Base-by-base conservation (phyloP, 2,329 filamentous ascomycete species). In the Phoma sp. region DNA sequence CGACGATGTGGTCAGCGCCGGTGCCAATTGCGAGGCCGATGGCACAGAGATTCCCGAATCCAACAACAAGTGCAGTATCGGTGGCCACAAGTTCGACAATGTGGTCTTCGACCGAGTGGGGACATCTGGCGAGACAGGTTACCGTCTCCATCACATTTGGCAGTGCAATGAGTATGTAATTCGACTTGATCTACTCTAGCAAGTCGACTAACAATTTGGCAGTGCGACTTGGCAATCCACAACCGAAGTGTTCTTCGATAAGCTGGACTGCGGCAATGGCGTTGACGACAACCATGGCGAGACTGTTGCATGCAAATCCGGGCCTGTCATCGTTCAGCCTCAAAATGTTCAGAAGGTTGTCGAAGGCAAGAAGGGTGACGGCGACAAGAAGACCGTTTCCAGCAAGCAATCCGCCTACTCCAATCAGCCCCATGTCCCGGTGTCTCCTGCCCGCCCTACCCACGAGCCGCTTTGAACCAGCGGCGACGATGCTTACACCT, bases 61-160 rank as follows among this genome's bases (percentile, higher is more conserved):
- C 33, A 55, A 49, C 44, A 65, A 62, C 47, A 58, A 60, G 32
- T 73, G 70, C 52, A 47, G 54, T 30, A 52, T 57, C 4, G 51
- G 46, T 2, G 60, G 60, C 23, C 50, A 62, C 7, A 56, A 41
- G 36, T 52, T 58, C 7, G 52, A 64, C 7, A 53, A 48, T 25
- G 36, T 73, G 32, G 47, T 62, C 0, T 68, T 70, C 27, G 64
- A 67, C 44, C 55, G 70, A 3, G 54, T 49, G 38, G 59, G 37
- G 3, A 51, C 58, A 8, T 58, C 66, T 35, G 58, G 63, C 3
- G 39, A 57, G 35, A 61, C 59, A 5, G 57, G 61, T 38, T 70
- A 66, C 45, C 64, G 66, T 37, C 57, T 73, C 32, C 61, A 59
- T 1, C 70, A 73, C 53, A 55, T 54, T 6, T 73, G 69, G 69